phyloP scores from a whole-genome alignment of 495 filamentous ascomycete genomes.

The Margaritispora aquatica region DNA sequence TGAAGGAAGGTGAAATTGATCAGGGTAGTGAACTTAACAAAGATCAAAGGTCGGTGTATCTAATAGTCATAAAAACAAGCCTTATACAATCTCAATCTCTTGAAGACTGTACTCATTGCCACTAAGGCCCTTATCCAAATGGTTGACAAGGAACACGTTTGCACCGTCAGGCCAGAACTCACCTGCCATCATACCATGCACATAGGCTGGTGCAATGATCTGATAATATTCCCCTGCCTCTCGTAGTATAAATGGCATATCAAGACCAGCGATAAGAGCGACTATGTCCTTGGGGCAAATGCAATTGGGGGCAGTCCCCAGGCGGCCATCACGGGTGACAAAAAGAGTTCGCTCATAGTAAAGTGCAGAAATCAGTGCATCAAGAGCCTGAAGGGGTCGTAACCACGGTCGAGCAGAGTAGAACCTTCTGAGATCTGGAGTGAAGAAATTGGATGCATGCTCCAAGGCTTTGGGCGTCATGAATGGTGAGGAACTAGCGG shows the following conservation, averaged over 20 bases:
- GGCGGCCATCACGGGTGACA: not conserved
- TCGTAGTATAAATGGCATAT: slow-evolving; percentile 3
- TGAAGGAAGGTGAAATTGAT: not conserved
- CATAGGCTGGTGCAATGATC: slow-evolving; percentile 1
- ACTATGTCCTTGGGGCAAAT: not conserved
- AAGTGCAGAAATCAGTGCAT: not conserved
- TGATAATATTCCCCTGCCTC: not conserved
- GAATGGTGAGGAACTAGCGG: not conserved
- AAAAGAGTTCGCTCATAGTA: not conserved
- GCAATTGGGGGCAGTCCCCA: not conserved
- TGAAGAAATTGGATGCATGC: not conserved
- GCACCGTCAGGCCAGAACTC: not conserved
- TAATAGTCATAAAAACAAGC: not conserved
- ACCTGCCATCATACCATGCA: slow-evolving; percentile 9
- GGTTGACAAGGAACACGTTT: not conserved
- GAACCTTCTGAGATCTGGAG: not conserved
- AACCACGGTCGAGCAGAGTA: not conserved
- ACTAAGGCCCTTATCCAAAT: not conserved
- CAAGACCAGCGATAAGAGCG: not conserved
- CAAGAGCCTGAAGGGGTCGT: not conserved
- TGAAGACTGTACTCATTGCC: not conserved
- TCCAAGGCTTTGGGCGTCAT: not conserved
- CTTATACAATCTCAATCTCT: not conserved
- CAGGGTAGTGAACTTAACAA: not conserved
- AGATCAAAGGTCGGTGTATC: not conserved